Base-by-base conservation (phyloP, 768 basidiomycete species). In the Zangia roseola region DNA sequence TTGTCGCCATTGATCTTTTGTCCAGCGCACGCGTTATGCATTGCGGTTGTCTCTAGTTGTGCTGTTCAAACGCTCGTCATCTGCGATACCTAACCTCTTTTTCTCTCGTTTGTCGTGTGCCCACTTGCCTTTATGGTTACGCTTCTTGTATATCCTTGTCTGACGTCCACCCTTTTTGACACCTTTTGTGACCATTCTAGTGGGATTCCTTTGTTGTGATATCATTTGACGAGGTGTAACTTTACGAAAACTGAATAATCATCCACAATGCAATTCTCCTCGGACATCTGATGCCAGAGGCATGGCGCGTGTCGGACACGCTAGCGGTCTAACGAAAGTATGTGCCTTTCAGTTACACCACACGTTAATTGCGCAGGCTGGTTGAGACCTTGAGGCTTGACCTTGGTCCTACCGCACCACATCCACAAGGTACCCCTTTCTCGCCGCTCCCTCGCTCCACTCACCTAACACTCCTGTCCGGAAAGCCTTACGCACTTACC, bases 61-160 rank as follows among this genome's bases (percentile, higher is more conserved):
- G 52, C 24, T 64, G 40, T 59, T 34, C 35, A 42, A 47, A 37
- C 39, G 44, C 44, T 52, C 41, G 12, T 37, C 49, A 41, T 17
- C 14, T 33, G 58, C 43, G 50, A 64, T 63, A 56, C 59, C 54
- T 55, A 43, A 45, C 47, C 30, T 19, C 10, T 42, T 14, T 13
- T 25, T 19, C 10, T 42, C 16, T 13, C 17, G 40, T 49, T 49
- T 36, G 47, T 40, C 26, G 33, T 40, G 20, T 46, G 48, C 53
- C 36, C 52, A 48, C 43, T 31, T 46, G 54, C 47, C 39, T 31
- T 43, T 40, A 35, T n/a, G 24, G 23, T 37, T 45, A 47, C 37
- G 10, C 39, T 63, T 63, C 54, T 63, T 63, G 62, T 55, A 63
- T 63, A 62, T 55, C 51, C 41, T 38, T 47, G 31, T 35, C 43